Evolutionary conservation across 106 monocot species (phyloP), one percentile per base, ranked within the genome.

Genomic region (Gastrodia elata): DNA sequence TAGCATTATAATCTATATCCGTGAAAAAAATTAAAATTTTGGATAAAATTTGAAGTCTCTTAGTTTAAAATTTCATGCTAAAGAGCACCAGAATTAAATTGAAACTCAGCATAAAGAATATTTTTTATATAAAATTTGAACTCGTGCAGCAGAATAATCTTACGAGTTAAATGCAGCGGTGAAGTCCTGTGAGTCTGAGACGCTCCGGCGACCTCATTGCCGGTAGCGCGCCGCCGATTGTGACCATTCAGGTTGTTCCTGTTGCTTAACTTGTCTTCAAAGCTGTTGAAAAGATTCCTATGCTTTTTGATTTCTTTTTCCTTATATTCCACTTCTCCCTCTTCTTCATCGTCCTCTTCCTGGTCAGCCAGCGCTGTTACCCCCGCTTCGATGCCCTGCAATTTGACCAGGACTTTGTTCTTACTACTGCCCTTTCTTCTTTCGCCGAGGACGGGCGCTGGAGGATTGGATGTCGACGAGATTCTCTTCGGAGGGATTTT

Each of bases 111-210:
- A n/a, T n/a, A n/a, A n/a, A n/a, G n/a, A n/a, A n/a, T n/a, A n/a
- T n/a, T n/a, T n/a, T n/a, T n/a, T n/a, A n/a, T n/a, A n/a, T n/a
- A n/a, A n/a, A n/a, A n/a, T n/a, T n/a, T n/a, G 52, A 22, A 22
- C 52, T 22, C 2, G 52, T 7, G 3, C 0, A 4, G 52, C 5
- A 18, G 43, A 61, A 67, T 67, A 20, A 35, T 22, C 67, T 6
- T 37, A 67, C 67, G 67, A 67, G 67, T 67, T 67, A 67, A 67
- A 67, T 67, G 67, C 67, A 35, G 25, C 36, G 32, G 30, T 37
- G 37, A 7, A 37, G 20, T 15, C 16, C 18, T n/a, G 18, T 27
- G 34, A 36, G 27, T 38, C 65, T 5, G 3, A 5, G 6, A 27
- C 38, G 37, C 37, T 7, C 14, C 67, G 7, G 36, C n/a, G 36